Base-by-base conservation (phyloP, 2,329 filamentous ascomycete species). In the Thermoascus crustaceus region DNA sequence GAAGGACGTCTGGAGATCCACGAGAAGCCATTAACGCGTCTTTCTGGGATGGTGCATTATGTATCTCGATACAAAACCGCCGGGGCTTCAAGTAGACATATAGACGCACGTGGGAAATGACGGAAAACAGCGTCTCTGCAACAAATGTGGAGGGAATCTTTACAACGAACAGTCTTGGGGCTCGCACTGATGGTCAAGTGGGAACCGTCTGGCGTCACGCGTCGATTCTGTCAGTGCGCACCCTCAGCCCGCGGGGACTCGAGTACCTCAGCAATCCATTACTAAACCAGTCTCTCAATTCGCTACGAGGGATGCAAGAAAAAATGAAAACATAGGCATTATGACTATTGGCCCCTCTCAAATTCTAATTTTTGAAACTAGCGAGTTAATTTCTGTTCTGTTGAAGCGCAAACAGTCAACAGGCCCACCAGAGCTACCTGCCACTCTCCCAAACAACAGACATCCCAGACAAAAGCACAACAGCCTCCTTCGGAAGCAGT, bases 11-110 rank as follows among this genome's bases (percentile, higher is more conserved):
- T 38, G 49, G 41, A 37, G 43, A 45, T 40, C 41, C 45, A 42
- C 49, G 52, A 45, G 58, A 57, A 47, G 59, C 53, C 61, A 64
- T 64, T 47, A 45, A 55, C 48, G 47, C 45, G 46, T 51, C 37
- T 45, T 47, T 32, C 34, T 44, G 38, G 38, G 31, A 27, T 39
- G 44, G 38, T 18, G 40, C 52, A 55, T 55, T 32, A 21, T 52
- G 42, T n/a, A n/a, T n/a, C n/a, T n/a, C n/a, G n/a, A n/a, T n/a
- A n/a, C n/a, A n/a, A n/a, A n/a, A n/a, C n/a, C n/a, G n/a, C n/a
- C n/a, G n/a, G n/a, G n/a, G n/a, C n/a, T n/a, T n/a, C n/a, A n/a
- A n/a, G n/a, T n/a, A n/a, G n/a, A n/a, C n/a, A n/a, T n/a, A n/a
- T n/a, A n/a, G n/a, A n/a, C n/a, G n/a, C n/a, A n/a, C n/a, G n/a